Evolutionary conservation across 1,284 basidiomycete species (phyloP).

Genomic region (Sphagnurus paluster): DNA sequence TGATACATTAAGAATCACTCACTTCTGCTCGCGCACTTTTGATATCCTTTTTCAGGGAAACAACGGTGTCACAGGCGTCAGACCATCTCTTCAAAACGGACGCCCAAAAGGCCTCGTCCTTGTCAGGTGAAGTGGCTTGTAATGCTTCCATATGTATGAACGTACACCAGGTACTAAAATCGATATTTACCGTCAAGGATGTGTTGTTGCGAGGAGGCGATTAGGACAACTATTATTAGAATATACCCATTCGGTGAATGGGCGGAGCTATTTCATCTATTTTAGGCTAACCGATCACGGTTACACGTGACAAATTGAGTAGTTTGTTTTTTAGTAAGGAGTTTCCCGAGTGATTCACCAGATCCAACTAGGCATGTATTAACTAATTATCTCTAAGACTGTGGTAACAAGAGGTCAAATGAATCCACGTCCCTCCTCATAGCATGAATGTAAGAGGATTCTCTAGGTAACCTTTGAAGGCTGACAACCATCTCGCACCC

Average conservation of each 20-base stretch:
- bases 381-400: slow-evolving; percentile 16
- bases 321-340: no score
- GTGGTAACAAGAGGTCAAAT: slow-evolving; percentile 3
- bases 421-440: slow-evolving; percentile 36
- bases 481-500: slow-evolving; percentile 86
- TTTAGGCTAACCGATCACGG: no score
- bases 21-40: slow-evolving; percentile 31
- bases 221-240: no score
- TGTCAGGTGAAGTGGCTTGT: neutral
- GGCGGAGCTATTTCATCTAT: no score
- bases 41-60: slow-evolving; percentile 31
- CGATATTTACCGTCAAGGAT: neutral
- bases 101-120: slow-evolving; percentile 34
- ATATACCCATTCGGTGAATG: no score
- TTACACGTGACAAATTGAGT: no score
- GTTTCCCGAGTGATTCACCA: neutral
- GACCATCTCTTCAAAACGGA: slow-evolving; percentile 36
- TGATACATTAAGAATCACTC: slow-evolving; percentile 2
- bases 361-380: slow-evolving; percentile 8
- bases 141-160: slow-evolving; percentile 2
- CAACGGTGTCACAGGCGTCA: slow-evolving; percentile 30
- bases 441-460: slow-evolving; percentile 95
- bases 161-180: no score
- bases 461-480: slow-evolving; percentile 97
- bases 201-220: neutral